Percentiles rank a stretch among this genome's conserved stretches.
These are phyloP conservation scores for Cocos nucifera DNA, from an alignment of 176 grass and related monocot species.

Conservation along the genomic window DNA sequence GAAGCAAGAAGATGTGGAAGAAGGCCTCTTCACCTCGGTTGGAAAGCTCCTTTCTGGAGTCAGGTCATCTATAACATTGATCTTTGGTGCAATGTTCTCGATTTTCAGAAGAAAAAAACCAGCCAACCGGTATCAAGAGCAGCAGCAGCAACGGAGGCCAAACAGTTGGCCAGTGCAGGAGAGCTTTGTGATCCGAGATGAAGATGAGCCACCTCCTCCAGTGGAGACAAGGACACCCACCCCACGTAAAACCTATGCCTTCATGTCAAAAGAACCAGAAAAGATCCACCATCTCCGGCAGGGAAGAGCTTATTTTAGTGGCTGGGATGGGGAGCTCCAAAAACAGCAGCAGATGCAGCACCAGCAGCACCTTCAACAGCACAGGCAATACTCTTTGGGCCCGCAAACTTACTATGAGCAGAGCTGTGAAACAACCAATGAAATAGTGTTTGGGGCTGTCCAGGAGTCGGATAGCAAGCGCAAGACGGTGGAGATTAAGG, in stretches of 20 bases:
- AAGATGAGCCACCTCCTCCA: conserved; percentile 3
- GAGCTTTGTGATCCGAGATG: conserved; percentile 1
- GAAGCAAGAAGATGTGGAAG: conserved; percentile 5
- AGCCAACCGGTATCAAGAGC: not conserved
- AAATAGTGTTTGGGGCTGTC: not conserved
- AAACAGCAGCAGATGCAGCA: not conserved
- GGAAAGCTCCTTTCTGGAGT: not conserved
- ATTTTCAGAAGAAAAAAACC: not conserved
- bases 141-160: not conserved
- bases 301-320: not conserved
- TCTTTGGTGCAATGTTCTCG: not conserved
- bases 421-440: not conserved
- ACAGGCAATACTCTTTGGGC: not conserved
- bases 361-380: conserved; percentile 6
- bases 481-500: not conserved
- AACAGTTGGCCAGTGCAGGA: not conserved
- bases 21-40: conserved; percentile 10
- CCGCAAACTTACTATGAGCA: conserved; percentile 5
- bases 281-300: conserved; percentile 1
- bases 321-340: conserved; percentile 7
- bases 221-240: conserved; percentile 4
- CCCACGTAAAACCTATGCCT: conserved; percentile 5
- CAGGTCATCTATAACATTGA: not conserved
- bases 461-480: not conserved
- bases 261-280: conserved; percentile 13